phyloP scores from a whole-genome alignment of 2,329 filamentous ascomycete species.

The Scolecobasidium constrictum region DNA sequence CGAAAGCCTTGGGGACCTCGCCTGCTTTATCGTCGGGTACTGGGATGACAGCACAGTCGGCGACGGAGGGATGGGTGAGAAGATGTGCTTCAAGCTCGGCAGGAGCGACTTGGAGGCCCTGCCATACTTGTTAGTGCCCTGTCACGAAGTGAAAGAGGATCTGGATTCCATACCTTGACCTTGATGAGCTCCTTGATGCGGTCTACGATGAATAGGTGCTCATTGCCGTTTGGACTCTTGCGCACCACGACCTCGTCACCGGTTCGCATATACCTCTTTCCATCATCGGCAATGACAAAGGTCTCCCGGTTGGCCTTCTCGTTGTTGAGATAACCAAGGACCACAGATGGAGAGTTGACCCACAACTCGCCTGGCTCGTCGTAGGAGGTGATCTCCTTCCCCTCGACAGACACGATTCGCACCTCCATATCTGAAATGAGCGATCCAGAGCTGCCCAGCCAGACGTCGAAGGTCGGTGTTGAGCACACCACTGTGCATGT shows the following conservation, averaged over 20 bases:
- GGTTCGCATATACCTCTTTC: conserved; percentile 62
- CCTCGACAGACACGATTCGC: conserved; percentile 56
- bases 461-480: conserved; percentile 51
- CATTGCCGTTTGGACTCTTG: conserved; percentile 48
- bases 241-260: conserved; percentile 73
- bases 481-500: conserved; percentile 59
- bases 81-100: conserved; percentile 75
- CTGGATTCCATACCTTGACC: conserved; percentile 51
- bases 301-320: conserved; percentile 73
- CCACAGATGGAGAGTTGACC: conserved; percentile 65
- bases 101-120: conserved; percentile 74
- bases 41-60: conserved; percentile 69
- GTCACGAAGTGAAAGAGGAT: too few species aligned
- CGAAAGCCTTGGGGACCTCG: conserved; percentile 53
- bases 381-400: conserved; percentile 57
- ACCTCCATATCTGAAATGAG: conserved; percentile 54
- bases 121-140: conserved; percentile 12
- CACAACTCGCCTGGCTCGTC: conserved; percentile 72
- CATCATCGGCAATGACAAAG: conserved; percentile 55
- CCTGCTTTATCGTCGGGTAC: conserved; percentile 53
- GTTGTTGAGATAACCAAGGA: conserved; percentile 80
- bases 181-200: conserved; percentile 72
- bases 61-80: conserved; percentile 62
- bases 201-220: conserved; percentile 80
- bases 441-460: conserved; percentile 61